Conservation (phyloP, 345 rosid species). For the Euphorbia lathyris region DNA sequence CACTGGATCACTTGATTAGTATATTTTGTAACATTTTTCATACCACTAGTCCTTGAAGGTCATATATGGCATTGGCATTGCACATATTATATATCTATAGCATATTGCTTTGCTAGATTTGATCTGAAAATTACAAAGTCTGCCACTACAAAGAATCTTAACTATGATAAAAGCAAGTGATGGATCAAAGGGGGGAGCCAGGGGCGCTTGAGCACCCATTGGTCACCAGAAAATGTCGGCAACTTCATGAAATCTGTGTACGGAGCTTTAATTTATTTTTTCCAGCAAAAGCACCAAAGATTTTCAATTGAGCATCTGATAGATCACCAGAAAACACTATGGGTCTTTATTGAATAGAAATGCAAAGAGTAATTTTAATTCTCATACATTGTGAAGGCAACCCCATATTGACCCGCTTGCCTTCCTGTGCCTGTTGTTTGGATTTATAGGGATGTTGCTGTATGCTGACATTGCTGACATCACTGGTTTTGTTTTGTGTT, state of each 20-base stretch:
- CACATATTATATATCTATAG: neutral
- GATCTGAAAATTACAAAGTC: constrained; percentile 1
- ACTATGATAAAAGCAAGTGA: too few relatives aligned
- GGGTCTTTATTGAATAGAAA: neutral
- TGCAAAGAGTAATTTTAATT: neutral
- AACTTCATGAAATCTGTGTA: too few relatives aligned
- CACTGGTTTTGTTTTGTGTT: constrained; percentile 9
- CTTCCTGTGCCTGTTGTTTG: constrained; percentile 24
- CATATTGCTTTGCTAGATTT: neutral
- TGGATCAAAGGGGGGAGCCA: too few relatives aligned
- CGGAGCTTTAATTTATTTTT: too few relatives aligned
- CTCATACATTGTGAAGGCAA: neutral
- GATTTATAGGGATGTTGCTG: constrained; percentile 3
- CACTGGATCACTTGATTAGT: neutral
- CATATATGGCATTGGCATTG: too few relatives aligned
- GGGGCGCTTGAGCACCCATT: too few relatives aligned
- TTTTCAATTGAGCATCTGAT: too few relatives aligned
- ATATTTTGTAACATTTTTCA: neutral
- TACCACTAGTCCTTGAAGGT: neutral
- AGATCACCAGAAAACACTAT: neutral
- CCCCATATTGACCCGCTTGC: constrained; percentile 14
- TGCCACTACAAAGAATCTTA: too few relatives aligned
- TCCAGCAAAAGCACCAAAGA: too few relatives aligned
- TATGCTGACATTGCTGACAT: constrained; percentile 25
- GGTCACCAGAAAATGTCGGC: too few relatives aligned